A percentile compares a stretch with the other conserved stretches of the same genome.
Conservation (phyloP, 164 flowering plant genomes). For the Dillenia suffruticosa region DNA sequence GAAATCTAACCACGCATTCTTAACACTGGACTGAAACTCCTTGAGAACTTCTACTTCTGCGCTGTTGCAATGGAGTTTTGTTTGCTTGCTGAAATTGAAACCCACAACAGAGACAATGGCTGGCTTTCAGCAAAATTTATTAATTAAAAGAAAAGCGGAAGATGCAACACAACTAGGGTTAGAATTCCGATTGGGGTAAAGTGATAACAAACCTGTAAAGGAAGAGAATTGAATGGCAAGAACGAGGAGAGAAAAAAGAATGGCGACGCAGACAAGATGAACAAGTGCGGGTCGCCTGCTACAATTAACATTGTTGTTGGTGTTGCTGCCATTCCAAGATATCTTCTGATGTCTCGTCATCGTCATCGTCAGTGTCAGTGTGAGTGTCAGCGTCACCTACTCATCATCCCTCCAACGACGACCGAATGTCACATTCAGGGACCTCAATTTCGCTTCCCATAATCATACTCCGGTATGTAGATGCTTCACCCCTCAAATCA, state of each 20-base stretch:
- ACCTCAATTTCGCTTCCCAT: too few relatives aligned
- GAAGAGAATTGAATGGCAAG: constrained; percentile 59
- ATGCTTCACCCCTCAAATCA: too few relatives aligned
- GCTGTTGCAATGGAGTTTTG: constrained; percentile 16
- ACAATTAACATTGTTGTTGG: too few relatives aligned
- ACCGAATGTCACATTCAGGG: too few relatives aligned
- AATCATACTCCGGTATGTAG: too few relatives aligned
- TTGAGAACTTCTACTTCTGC: constrained; percentile 41
- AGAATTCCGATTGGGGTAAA: neutral
- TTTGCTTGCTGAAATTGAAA: constrained; percentile 26
- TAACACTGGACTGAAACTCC: constrained; percentile 64
- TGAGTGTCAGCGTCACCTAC: too few relatives aligned
- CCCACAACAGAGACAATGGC: neutral
- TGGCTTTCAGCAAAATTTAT: neutral
- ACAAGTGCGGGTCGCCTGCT: constrained; percentile 31
- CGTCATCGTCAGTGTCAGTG: too few relatives aligned
- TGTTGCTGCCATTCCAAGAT: too few relatives aligned
- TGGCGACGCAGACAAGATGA: constrained; percentile 49
- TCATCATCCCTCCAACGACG: too few relatives aligned
- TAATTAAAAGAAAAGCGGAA: neutral
- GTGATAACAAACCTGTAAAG: constrained; percentile 26
- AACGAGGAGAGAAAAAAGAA: constrained; percentile 54
- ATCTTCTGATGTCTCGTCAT: too few relatives aligned
- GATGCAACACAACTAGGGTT: neutral
- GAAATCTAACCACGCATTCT: constrained; percentile 74